These are phyloP conservation scores for Kluyveromyces dobzhanskii DNA, from an alignment of 805 yeast species.

Conservation along the genomic window DNA sequence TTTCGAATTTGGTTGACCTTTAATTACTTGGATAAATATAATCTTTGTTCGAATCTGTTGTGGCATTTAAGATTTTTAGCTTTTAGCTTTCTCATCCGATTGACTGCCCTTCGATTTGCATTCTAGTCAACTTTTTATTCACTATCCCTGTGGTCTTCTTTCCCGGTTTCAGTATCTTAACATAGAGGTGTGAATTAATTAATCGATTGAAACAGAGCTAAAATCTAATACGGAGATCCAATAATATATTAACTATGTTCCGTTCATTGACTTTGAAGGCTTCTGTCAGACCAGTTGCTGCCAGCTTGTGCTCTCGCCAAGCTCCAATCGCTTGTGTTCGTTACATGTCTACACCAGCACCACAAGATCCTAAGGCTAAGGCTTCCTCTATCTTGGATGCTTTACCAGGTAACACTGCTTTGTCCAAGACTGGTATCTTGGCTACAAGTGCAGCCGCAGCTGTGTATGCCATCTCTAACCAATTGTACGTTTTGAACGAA, in stretches of 20 bases:
- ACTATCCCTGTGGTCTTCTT: no score
- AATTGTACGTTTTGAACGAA: constrained; percentile 86
- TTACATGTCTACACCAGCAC: constrained; percentile 42
- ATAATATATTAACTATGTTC: constrained; percentile 8
- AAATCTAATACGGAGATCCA: neutral
- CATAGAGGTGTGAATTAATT: neutral
- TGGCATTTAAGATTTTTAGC: no score
- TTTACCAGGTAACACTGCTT: constrained; percentile 80
- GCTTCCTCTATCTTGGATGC: constrained; percentile 87
- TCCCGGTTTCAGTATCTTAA: neutral
- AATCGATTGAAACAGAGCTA: neutral
- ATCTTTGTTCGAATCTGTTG: no score
- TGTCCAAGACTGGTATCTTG: constrained; percentile 90
- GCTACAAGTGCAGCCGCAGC: constrained; percentile 95
- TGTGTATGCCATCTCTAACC: constrained; percentile 88
- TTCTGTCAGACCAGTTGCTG: constrained; percentile 17
- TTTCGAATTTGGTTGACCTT: no score
- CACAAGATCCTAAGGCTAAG: constrained; percentile 76
- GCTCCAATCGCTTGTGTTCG: constrained; percentile 45
- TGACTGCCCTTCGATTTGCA: no score
- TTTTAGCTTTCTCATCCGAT: no score
- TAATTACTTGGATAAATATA: no score
- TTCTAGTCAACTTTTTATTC: no score
- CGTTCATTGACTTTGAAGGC: constrained; percentile 24
- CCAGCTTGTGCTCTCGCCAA: constrained; percentile 17